phyloP scores from a whole-genome alignment of 2,329 filamentous ascomycete species.

The Phialophora verrucosa region DNA sequence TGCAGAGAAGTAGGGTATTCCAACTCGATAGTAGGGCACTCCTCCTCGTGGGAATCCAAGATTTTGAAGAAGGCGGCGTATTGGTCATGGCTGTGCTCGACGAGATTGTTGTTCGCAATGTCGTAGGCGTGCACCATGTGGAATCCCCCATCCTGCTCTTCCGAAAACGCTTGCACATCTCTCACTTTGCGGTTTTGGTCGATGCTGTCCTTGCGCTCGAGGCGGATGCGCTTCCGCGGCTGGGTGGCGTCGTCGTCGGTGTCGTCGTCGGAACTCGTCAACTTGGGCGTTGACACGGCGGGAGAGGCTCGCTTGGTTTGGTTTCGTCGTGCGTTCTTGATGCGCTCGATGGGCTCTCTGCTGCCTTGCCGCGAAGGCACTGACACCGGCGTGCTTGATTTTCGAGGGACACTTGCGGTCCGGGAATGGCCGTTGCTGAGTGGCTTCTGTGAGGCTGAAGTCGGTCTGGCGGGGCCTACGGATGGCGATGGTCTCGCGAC shows the following conservation, averaged over 20 bases:
- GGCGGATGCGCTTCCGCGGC: constrained; percentile 48
- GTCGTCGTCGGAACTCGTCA: constrained; percentile 43
- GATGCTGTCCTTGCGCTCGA: constrained; percentile 50
- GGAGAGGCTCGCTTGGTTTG: constrained; percentile 38
- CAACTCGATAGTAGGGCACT: constrained; percentile 63
- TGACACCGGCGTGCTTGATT: constrained; percentile 35
- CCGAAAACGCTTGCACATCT: constrained; percentile 53
- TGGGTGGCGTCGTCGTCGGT: constrained; percentile 40
- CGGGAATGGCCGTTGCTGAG: constrained; percentile 25
- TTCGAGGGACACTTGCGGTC: constrained; percentile 25
- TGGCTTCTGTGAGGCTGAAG: constrained; percentile 13
- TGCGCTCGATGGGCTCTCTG: constrained; percentile 34
- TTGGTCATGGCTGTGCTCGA: constrained; percentile 44
- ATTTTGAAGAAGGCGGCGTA: constrained; percentile 46
- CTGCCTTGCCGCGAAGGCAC: constrained; percentile 35
- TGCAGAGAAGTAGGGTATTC: constrained; percentile 81
- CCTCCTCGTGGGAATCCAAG: constrained; percentile 56
- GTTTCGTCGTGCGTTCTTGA: constrained; percentile 31
- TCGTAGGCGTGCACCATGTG: constrained; percentile 57
- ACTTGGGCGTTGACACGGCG: constrained; percentile 35
- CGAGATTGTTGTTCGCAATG: constrained; percentile 51
- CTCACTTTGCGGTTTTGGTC: constrained; percentile 53
- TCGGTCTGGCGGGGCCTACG: not conserved
- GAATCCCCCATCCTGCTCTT: constrained; percentile 46
- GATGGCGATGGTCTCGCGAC: constrained; percentile 14